Evolutionary conservation across 306 rosid species (phyloP).

Genomic region (Prunus kanzakura): DNA sequence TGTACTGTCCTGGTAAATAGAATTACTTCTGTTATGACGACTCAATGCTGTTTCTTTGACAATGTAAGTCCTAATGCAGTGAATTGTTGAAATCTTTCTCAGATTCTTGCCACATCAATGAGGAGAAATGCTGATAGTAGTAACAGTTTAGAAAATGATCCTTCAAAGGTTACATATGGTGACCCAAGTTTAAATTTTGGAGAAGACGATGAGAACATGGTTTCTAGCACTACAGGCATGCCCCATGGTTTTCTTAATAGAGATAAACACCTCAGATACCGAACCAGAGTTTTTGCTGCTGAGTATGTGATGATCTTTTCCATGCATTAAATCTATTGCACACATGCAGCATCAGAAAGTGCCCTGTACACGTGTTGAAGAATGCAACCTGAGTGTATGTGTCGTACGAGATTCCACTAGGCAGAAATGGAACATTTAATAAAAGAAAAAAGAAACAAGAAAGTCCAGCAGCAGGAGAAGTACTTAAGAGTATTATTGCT

Average conservation of each 20-base stretch:
- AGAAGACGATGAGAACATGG: conserved; percentile 86
- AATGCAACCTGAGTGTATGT: neutral
- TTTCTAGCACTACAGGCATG: conserved; percentile 49
- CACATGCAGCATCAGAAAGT: neutral
- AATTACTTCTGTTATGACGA: neutral
- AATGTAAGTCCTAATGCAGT: conserved; percentile 6
- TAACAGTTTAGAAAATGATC: conserved; percentile 43
- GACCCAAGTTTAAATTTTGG: conserved; percentile 52
- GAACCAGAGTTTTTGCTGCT: conserved; percentile 94
- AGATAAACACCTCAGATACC: conserved; percentile 92
- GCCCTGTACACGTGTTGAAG: neutral
- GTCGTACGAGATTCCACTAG: neutral
- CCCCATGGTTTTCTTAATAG: conserved; percentile 48
- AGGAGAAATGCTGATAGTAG: conserved; percentile 47
- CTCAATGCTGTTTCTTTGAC: neutral
- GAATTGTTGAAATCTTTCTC: conserved; percentile 25
- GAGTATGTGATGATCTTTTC: conserved; percentile 61
- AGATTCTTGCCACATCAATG: conserved; percentile 86
- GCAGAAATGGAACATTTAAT: neutral
- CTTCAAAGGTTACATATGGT: conserved; percentile 49
- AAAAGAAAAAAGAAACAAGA: neutral
- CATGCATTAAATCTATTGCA: conserved; percentile 9
- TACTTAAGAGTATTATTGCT: neutral
- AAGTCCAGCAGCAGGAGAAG: neutral
- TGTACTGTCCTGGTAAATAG: neutral